phyloP scores from a whole-genome alignment of 75 land plant genomes.

The Adiantum capillusveneris region DNA sequence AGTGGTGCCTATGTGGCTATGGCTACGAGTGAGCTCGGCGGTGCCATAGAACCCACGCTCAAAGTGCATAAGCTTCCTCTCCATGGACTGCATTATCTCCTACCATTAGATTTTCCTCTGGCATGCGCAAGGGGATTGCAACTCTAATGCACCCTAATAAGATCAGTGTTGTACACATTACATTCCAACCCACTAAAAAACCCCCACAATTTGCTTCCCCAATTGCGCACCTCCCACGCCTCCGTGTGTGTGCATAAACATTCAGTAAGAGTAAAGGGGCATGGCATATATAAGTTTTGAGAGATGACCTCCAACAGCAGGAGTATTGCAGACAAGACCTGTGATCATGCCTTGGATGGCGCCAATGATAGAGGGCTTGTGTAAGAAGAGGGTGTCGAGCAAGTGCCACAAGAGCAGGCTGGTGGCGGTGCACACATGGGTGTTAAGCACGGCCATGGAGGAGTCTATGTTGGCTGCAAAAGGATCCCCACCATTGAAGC shows the following conservation, averaged over 20 bases:
- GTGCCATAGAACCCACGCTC: no score
- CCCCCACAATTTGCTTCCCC: conserved; percentile 56
- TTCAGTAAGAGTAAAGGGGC: no score
- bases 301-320: conserved; percentile 59
- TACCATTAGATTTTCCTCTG: conserved; percentile 48
- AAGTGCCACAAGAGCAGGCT: conserved; percentile 50
- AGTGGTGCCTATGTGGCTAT: no score
- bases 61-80: conserved; percentile 72
- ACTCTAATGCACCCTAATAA: conserved; percentile 33
- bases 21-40: no score
- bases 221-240: conserved; percentile 56
- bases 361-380: conserved; percentile 59
- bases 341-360: conserved; percentile 76
- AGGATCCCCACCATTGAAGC: conserved; percentile 64
- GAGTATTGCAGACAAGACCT: conserved; percentile 47
- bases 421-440: conserved; percentile 53
- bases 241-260: no score
- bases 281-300: no score
- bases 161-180: conserved; percentile 47
- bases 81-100: conserved; percentile 88
- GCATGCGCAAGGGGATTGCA: conserved; percentile 62
- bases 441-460: conserved; percentile 52
- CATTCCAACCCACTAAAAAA: conserved; percentile 59
- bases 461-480: conserved; percentile 47
- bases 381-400: conserved; percentile 46